Evolutionary conservation across 805 yeast species (phyloP), one percentile per base, ranked within the genome.

Genomic region (Kazachstania martiniae): DNA sequence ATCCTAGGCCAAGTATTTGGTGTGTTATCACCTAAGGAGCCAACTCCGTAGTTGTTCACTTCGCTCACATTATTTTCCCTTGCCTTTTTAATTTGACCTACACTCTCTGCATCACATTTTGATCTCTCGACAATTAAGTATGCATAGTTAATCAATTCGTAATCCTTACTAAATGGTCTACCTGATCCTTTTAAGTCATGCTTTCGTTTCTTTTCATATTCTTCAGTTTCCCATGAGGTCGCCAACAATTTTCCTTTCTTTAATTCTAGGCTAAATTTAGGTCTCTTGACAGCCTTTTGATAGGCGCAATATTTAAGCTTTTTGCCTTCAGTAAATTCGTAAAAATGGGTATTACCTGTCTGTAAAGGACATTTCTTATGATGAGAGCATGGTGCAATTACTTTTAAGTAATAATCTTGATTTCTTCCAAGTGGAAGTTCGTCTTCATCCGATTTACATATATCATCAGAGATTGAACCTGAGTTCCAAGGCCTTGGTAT

Each of bases 301-400:
- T 75, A 86, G 29, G 79, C 72, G 51, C 96, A 85, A 65, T 86
- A 84, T 34, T 70, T 70, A 32, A 81, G 61, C 36, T 74, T 66
- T 40, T 68, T 68, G 27, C 83, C 84, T 21, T 65, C 63, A 12
- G 62, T 59, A 27, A 64, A 67, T 25, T 63, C 62, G 49, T 77
- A 82, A 46, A 68, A 73, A 22, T 70, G 71, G 2, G 93, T 83
- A 31, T 79, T 79, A 10, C 79, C 77, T 21, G 74, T 65, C 54
- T 87, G 96, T 34, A 89, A 59, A 0, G 97, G 96, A 48, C 96
- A 87, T 42, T 64, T 68, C 9, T 77, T 72, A 46, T 85, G 95
- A 52, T 91, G 96, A 1, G 89, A 58, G 50, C 96, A 91, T 3
- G 98, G 98, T 0, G 95, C 95, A 13, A 89, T 50, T 7, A 89